These are phyloP conservation scores for Lactarius sp. DNA, from an alignment of 768 basidiomycete genomes.

Conservation along the genomic window DNA sequence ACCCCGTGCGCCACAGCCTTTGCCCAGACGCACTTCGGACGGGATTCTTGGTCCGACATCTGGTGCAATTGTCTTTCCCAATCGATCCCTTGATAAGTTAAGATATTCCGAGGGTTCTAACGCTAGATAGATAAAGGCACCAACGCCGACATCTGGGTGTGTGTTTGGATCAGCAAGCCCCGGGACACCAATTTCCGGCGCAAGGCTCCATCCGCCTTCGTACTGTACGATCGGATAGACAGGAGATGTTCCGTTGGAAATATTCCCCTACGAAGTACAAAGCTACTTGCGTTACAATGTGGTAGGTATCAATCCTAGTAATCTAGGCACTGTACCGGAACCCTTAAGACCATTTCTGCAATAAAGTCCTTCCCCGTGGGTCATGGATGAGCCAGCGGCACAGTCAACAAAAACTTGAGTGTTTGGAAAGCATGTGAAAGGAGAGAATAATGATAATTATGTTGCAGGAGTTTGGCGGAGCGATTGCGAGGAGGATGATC, in stretches of 20 bases:
- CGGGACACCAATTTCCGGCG: conserved; percentile 18
- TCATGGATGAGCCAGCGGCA: neutral
- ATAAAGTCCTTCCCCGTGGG: neutral
- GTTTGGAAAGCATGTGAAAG: neutral
- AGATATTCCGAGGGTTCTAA: conserved; percentile 6
- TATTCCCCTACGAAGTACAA: conserved; percentile 12
- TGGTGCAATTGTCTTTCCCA: conserved; percentile 7
- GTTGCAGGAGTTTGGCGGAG: neutral
- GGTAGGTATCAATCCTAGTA: neutral
- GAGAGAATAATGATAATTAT: conserved; percentile 17
- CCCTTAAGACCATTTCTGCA: neutral
- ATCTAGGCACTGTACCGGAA: neutral
- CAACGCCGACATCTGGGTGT: neutral
- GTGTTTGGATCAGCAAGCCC: neutral
- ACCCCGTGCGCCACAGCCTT: neutral
- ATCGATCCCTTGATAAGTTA: conserved; percentile 6
- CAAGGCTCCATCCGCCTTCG: conserved; percentile 14
- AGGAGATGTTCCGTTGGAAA: conserved; percentile 18
- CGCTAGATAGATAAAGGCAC: conserved; percentile 16
- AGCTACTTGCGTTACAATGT: conserved; percentile 4
- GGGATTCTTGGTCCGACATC: neutral
- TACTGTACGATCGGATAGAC: conserved; percentile 6
- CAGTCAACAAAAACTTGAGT: neutral
- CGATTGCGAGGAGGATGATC: neutral
- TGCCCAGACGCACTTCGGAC: neutral